A percentile compares a stretch with the other conserved stretches of the same genome.
phyloP scores from a whole-genome alignment of 202 grass and related monocot genomes.

The Carex arenaria region DNA sequence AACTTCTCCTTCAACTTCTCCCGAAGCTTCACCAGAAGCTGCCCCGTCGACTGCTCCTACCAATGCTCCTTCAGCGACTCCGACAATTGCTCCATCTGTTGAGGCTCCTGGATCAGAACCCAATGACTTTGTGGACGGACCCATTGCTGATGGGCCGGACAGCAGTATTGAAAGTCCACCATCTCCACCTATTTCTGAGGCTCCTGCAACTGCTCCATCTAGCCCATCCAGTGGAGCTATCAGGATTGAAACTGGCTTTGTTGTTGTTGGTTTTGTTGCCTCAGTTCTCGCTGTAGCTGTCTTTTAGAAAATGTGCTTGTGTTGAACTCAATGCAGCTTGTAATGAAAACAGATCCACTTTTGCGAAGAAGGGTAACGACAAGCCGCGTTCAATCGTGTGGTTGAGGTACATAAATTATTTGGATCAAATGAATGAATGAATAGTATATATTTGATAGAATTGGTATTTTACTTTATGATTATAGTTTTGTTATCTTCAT shows the following conservation, averaged over 20 bases:
- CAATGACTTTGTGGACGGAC: constrained; percentile 20
- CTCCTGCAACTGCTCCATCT: constrained; percentile 32
- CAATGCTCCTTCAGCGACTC: constrained; percentile 14
- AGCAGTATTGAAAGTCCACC: constrained; percentile 35
- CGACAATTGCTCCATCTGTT: constrained; percentile 15
- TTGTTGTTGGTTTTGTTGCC: constrained; percentile 15
- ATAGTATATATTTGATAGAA: background rate
- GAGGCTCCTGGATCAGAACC: constrained; percentile 17
- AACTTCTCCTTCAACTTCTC: background rate
- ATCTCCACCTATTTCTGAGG: constrained; percentile 20
- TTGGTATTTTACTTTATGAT: background rate
- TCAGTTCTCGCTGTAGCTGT: constrained; percentile 20
- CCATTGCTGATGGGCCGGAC: constrained; percentile 23
- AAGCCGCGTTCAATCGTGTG: background rate
- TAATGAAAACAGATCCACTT: background rate
- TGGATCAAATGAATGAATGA: background rate
- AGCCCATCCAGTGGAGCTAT: constrained; percentile 32
- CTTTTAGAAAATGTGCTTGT: constrained; percentile 22
- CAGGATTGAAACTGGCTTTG: constrained; percentile 11
- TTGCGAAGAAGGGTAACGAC: background rate
- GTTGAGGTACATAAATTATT: background rate
- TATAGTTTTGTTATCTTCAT: background rate
- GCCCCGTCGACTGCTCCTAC: constrained; percentile 18
- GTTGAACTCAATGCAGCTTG: background rate
- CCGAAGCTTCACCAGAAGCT: background rate